These are phyloP conservation scores for Oryza meyeriana DNA, from an alignment of 176 grass and related monocot species.

Conservation along the genomic window DNA sequence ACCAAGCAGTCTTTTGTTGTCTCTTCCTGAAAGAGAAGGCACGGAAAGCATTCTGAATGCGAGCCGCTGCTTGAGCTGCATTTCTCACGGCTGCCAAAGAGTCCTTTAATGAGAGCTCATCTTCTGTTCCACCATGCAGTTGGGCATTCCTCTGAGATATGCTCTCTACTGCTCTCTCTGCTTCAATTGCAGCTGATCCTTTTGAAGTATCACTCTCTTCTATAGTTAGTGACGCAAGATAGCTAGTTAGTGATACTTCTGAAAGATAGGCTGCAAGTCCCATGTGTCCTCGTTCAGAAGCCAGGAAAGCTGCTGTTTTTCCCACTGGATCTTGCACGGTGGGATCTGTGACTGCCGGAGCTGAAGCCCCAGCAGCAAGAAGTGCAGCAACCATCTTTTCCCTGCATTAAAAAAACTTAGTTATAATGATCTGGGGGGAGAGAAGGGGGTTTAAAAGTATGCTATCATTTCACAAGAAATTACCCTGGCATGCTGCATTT, in stretches of 20 bases:
- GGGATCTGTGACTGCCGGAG: constrained; percentile 83
- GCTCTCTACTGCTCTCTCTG: constrained; percentile 61
- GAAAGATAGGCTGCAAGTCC: constrained; percentile 93
- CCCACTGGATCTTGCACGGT: constrained; percentile 89
- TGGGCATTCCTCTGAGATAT: constrained; percentile 60
- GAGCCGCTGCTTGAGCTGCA: constrained; percentile 80
- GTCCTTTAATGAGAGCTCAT: constrained; percentile 87
- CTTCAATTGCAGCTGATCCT: constrained; percentile 67
- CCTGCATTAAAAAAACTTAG: constrained; percentile 46
- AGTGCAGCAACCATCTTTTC: constrained; percentile 92
- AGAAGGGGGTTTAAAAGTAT: neutral
- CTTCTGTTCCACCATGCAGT: constrained; percentile 58
- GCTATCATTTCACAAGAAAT: neutral
- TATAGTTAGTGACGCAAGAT: constrained; percentile 80
- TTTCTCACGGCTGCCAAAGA: constrained; percentile 99
- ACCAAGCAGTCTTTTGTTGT: constrained; percentile 45
- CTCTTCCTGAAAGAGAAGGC: constrained; percentile 90
- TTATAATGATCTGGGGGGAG: neutral
- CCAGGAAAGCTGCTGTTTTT: constrained; percentile 92
- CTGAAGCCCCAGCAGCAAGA: constrained; percentile 77
- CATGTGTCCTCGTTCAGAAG: constrained; percentile 67
- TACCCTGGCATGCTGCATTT: neutral
- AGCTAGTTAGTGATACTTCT: constrained; percentile 73
- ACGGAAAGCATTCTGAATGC: constrained; percentile 96
- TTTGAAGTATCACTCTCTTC: constrained; percentile 58